Percentiles rank a stretch among this genome's conserved stretches.
Evolutionary conservation across 805 yeast genomes (phyloP).

Genomic region (Blastobotrys mokoenaii): DNA sequence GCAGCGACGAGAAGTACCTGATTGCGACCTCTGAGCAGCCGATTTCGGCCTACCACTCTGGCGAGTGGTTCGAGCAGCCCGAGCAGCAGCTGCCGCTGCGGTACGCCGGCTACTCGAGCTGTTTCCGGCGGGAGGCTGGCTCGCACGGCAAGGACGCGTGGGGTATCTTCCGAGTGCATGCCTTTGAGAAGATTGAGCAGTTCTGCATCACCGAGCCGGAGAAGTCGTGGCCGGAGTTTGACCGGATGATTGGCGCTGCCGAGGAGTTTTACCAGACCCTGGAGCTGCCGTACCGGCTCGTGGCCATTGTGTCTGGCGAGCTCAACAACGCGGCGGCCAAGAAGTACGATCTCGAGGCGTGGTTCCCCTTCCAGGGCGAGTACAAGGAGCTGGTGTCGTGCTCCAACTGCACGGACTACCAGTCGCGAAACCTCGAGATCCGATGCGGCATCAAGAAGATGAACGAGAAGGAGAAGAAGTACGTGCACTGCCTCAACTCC

Average conservation of each 20-base stretch:
- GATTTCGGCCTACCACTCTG: constrained; percentile 92
- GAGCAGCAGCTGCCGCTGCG: constrained; percentile 92
- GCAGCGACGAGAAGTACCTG: constrained; percentile 94
- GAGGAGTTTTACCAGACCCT: constrained; percentile 91
- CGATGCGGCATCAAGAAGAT: constrained; percentile 97
- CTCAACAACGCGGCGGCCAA: constrained; percentile 98
- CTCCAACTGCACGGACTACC: constrained; percentile 99
- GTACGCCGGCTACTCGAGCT: constrained; percentile 96
- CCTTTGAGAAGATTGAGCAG: constrained; percentile 97
- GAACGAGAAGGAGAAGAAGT: constrained; percentile 92
- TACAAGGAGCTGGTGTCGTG: constrained; percentile 97
- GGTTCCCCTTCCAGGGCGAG: constrained; percentile 99
- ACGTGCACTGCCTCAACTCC: constrained; percentile 96
- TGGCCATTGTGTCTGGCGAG: constrained; percentile 97
- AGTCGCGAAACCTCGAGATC: constrained; percentile 95
- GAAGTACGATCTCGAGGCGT: constrained; percentile 97
- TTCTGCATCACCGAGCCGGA: constrained; percentile 95
- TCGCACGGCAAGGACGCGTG: constrained; percentile 99
- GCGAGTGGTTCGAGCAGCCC: constrained; percentile 98
- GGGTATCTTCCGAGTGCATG: constrained; percentile 99
- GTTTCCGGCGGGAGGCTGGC: constrained; percentile 99
- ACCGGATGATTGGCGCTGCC: constrained; percentile 82
- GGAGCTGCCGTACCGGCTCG: constrained; percentile 92
- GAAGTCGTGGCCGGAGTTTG: constrained; percentile 96
- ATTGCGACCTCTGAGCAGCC: constrained; percentile 99